A percentile compares a stretch with the other conserved stretches of the same genome.
phyloP scores from a whole-genome alignment of 176 grass and related monocot species.

The Elaeis guineensis region DNA sequence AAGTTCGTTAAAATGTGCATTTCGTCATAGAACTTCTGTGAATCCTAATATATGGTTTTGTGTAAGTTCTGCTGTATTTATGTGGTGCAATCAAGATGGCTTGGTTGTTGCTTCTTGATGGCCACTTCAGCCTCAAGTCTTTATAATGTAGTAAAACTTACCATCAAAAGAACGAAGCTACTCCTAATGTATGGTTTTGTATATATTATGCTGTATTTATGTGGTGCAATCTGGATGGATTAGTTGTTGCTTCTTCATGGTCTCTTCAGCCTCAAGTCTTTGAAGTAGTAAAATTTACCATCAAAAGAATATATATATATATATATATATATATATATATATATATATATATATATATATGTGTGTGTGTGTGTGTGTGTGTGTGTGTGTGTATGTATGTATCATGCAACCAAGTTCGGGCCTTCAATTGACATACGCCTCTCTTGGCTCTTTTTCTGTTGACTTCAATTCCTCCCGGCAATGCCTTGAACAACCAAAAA shows the following conservation, averaged over 20 bases:
- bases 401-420: not conserved
- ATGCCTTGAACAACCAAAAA: constrained; percentile 24
- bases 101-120: not conserved
- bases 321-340: too few species aligned
- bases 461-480: constrained; percentile 56
- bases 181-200: too few species aligned
- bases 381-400: too few species aligned
- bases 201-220: not conserved
- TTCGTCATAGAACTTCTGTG: not conserved
- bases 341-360: too few species aligned
- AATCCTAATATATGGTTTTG: not conserved
- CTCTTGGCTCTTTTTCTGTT: constrained; percentile 74
- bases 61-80: not conserved
- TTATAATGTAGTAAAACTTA: constrained; percentile 64
- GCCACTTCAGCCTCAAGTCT: constrained; percentile 45
- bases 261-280: too few species aligned
- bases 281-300: too few species aligned
- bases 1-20: too few species aligned
- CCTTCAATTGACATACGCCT: constrained; percentile 65
- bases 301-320: too few species aligned
- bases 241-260: not conserved
- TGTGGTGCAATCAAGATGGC: not conserved
- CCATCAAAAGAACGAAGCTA: not conserved
- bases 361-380: too few species aligned
- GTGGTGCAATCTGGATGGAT: not conserved